A percentile compares a stretch with the other conserved stretches of the same genome.
phyloP scores from a whole-genome alignment of 129 eudicot species.

The Calendula officinalis region DNA sequence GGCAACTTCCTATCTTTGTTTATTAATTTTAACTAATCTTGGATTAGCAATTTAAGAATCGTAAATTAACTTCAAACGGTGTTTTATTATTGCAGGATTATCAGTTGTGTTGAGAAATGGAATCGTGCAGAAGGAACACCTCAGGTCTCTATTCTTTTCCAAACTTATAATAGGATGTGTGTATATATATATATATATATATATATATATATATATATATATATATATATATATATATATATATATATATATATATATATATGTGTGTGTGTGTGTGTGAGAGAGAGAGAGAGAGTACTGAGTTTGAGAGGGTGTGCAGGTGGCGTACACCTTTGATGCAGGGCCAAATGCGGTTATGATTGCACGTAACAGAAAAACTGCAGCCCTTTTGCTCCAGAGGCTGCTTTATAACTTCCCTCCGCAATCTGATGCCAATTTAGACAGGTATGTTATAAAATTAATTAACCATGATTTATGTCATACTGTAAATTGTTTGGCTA shows the following conservation, averaged over 20 bases:
- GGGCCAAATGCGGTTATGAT: slow-evolving; percentile 99
- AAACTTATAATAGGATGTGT: background rate
- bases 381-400: slow-evolving; percentile 82
- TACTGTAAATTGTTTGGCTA: background rate
- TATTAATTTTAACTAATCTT: background rate
- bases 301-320: slow-evolving; percentile 46
- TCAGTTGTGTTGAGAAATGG: slow-evolving; percentile 94
- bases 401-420: slow-evolving; percentile 94
- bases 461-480: slow-evolving; percentile 4
- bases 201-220: background rate
- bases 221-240: too few relatives aligned
- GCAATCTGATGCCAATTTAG: slow-evolving; percentile 56
- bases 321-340: slow-evolving; percentile 97
- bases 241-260: background rate
- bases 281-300: slow-evolving; percentile 9
- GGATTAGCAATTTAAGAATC: slow-evolving; percentile 2
- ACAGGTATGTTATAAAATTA: slow-evolving; percentile 47
- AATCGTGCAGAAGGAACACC: slow-evolving; percentile 90
- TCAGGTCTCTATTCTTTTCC: slow-evolving; percentile 54
- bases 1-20: slow-evolving; percentile 42
- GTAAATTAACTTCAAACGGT: background rate
- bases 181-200: background rate
- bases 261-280: background rate
- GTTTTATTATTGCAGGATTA: slow-evolving; percentile 66
- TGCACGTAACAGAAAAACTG: slow-evolving; percentile 82